Conservation (phyloP, 2,329 filamentous ascomycete genomes). For the Cercospora sp. region DNA sequence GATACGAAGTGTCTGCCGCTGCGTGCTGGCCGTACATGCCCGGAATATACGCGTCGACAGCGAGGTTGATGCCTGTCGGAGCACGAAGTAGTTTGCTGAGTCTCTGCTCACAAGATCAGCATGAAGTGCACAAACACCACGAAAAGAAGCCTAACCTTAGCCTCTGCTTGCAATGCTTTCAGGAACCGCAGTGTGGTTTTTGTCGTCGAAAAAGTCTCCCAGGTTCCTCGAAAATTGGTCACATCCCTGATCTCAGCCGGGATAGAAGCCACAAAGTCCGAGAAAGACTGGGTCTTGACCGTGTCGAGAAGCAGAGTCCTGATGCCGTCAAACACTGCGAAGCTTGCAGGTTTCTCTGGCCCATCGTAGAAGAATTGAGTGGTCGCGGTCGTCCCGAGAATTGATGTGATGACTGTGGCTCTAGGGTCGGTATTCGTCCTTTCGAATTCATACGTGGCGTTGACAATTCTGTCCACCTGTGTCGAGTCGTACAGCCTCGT, state of each 20-base stretch:
- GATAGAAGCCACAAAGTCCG: constrained; percentile 5
- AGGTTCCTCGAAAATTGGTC: constrained; percentile 5
- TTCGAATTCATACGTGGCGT: constrained; percentile 12
- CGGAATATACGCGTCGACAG: constrained; percentile 7
- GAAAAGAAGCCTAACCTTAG: background rate
- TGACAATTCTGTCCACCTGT: constrained; percentile 1
- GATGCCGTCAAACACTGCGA: constrained; percentile 9
- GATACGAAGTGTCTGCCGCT: background rate
- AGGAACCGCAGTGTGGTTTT: constrained; percentile 1
- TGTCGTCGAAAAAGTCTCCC: constrained; percentile 8
- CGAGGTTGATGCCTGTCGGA: constrained; percentile 1
- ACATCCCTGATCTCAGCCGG: background rate
- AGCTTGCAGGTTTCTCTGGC: background rate
- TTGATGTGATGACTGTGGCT: constrained; percentile 13
- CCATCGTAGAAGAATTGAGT: constrained; percentile 13
- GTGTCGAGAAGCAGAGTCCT: background rate
- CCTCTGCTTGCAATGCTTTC: background rate
- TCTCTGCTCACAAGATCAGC: background rate
- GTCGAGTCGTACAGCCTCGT: constrained; percentile 4
- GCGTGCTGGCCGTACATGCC: constrained; percentile 6
- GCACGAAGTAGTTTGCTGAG: background rate
- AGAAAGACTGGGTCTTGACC: constrained; percentile 7
- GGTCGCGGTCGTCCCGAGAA: constrained; percentile 2
- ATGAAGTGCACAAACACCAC: background rate
- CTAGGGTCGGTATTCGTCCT: constrained; percentile 10